Evolutionary conservation across 2,329 filamentous ascomycete species (phyloP).

Genomic region (Ceratocystis cacaofunesta): DNA sequence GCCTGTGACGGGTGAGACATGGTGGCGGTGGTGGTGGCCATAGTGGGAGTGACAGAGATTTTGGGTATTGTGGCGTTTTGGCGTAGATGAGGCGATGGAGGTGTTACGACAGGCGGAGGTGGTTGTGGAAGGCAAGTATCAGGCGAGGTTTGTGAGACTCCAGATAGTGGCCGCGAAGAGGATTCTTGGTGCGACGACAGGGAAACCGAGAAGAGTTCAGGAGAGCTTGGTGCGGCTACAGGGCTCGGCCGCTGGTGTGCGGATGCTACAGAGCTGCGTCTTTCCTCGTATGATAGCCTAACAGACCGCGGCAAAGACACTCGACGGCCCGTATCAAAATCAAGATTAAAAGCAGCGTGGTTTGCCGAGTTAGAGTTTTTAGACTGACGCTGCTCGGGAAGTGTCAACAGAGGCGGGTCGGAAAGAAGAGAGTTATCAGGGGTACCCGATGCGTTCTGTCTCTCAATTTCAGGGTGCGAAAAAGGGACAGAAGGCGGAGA

Average conservation of each 20-base stretch:
- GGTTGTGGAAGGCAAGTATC: background rate
- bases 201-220: background rate
- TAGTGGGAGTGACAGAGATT: conserved; percentile 28
- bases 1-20: conserved; percentile 17
- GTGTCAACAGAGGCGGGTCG: conserved; percentile 37
- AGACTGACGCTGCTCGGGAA: conserved; percentile 35
- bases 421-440: conserved; percentile 27
- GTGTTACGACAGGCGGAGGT: conserved; percentile 7
- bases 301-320: conserved; percentile 40
- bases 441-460: conserved; percentile 26
- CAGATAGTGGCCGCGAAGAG: background rate
- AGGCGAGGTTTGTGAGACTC: background rate
- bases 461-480: conserved; percentile 30
- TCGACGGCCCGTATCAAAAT: conserved; percentile 31
- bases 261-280: conserved; percentile 18
- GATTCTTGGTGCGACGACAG: background rate
- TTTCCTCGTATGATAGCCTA: conserved; percentile 39
- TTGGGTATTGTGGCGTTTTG: conserved; percentile 39
- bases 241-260: background rate
- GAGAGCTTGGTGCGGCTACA: background rate
- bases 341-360: conserved; percentile 37
- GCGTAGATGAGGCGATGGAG: conserved; percentile 20
- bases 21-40: conserved; percentile 24
- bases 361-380: conserved; percentile 26
- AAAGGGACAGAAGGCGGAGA: conserved; percentile 38